Evolutionary conservation across 2,329 filamentous ascomycete genomes (phyloP), one percentile per base, ranked within the genome.

Genomic region (Trichoderma atrobrunneum): DNA sequence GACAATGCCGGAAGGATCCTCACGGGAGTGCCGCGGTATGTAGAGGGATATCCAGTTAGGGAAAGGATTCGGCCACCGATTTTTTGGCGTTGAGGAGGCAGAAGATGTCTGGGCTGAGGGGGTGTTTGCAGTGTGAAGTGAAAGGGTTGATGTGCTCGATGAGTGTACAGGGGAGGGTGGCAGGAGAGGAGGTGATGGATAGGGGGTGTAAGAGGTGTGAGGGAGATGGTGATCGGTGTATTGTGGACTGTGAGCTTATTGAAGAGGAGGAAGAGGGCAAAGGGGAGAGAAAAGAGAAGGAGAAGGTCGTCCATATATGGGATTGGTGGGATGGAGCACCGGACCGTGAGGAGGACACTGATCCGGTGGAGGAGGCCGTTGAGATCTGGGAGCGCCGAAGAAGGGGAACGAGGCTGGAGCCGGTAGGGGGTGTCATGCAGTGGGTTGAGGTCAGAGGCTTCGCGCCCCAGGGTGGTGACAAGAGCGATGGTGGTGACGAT

Each of bases 31-130:
- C 70, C 73, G 32, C 72, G 71, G n/a, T 81, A 81, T 62, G 56
- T 79, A 6, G 77, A 80, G 7, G 79, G 79, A 2, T 70, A 76
- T 3, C 79, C 79, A 0, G 73, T 72, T 39, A 76, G 77, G 39
- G 61, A 76, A 4, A 32, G 74, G 5, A 21, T 70, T 1, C 60
- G 73, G 6, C 73, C 74, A 34, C 77, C 73, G 7, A 54, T 73
- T 39, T 60, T 48, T 34, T 57, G 24, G 74, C 75, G 14, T 65
- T 61, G 26, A 10, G 28, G 32, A 43, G 39, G 5, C 43, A 39
- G 2, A 10, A 4, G 28, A 26, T 43, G 1, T 65, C 73, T 14
- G 64, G 10, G 4, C 30, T 34, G 4, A 61, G 30, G 7, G 67
- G 67, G 16, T 81, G 79, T 60, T 71, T 77, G 16, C 76, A 76